These are phyloP conservation scores for Sextonia rubra DNA, from an alignment of 164 flowering plant species.

Conservation along the genomic window DNA sequence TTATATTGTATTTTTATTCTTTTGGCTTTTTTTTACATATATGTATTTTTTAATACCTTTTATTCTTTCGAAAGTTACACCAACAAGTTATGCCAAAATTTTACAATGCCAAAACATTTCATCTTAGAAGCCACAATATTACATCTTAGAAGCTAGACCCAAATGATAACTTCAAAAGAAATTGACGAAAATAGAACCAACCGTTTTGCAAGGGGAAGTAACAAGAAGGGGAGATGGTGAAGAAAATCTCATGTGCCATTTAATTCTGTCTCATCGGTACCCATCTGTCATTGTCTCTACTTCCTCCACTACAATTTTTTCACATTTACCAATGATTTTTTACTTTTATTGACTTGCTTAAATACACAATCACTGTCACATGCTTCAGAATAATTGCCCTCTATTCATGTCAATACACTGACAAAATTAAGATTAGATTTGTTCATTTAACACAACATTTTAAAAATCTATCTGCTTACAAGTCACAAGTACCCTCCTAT, in stretches of 20 bases:
- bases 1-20: no score
- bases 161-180: no score
- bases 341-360: neutral
- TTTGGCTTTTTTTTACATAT: no score
- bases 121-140: no score
- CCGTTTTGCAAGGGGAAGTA: neutral
- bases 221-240: neutral
- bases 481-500: no score
- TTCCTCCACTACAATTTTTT: constrained; percentile 6
- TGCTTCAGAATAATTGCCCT: neutral
- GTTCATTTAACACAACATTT: neutral
- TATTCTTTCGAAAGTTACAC: no score
- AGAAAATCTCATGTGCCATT: neutral
- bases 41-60: no score
- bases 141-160: no score
- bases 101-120: no score
- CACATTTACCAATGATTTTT: constrained; percentile 3
- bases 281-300: constrained; percentile 1
- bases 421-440: neutral
- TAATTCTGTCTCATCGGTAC: neutral
- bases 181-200: no score
- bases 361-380: constrained; percentile 13
- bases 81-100: no score
- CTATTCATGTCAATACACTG: no score
- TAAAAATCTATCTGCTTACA: neutral